Evolutionary conservation across 306 rosid species (phyloP), one percentile per base, ranked within the genome.

Genomic region (Hippophae rhamnoides): DNA sequence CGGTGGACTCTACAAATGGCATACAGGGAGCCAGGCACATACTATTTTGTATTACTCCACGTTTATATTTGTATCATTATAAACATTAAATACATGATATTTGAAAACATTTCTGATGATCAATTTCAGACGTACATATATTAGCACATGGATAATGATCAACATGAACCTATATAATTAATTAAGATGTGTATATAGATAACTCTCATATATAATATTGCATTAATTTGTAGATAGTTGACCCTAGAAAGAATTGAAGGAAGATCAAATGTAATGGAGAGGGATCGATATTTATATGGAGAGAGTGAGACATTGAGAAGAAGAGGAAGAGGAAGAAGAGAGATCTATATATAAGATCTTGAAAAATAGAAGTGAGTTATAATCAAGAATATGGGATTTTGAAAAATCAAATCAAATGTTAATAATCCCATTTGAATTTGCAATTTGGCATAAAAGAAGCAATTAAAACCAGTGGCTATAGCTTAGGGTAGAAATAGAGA

Each of bases 11-110:
- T 59, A 78, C 93, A 86, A 80, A 83, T 90, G 97, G 97, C 97
- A 87, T 90, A 87, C 94, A 87, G 90, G 97, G 97, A 90, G 97
- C 97, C 97, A 90, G 95, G 97, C 97, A 90, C 75, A 65, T 31
- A 31, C 38, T 42, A 62, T 57, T 60, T 6, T 51, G 43, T 72
- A 52, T 56, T 45, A 51, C 58, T 63, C 12, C 2, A 45, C n/a
- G 5, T 47, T 11, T 53, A 25, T 41, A 13, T 57, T 12, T 56
- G 23, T 51, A 61, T 41, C n/a, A n/a, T 18, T 18, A 18, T 6
- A 8, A 18, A 62, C 13, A 31, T 31, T 31, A 31, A 1, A 31
- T 31, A 31, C 38, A 18, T 18, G 1, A 31, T 31, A 31, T 31
- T 31, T 31, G 38, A 31, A 31, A 31, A 31, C 38, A 31, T 31